Evolutionary conservation across 495 filamentous ascomycete species (phyloP).

Genomic region (Penicillium coffeae): DNA sequence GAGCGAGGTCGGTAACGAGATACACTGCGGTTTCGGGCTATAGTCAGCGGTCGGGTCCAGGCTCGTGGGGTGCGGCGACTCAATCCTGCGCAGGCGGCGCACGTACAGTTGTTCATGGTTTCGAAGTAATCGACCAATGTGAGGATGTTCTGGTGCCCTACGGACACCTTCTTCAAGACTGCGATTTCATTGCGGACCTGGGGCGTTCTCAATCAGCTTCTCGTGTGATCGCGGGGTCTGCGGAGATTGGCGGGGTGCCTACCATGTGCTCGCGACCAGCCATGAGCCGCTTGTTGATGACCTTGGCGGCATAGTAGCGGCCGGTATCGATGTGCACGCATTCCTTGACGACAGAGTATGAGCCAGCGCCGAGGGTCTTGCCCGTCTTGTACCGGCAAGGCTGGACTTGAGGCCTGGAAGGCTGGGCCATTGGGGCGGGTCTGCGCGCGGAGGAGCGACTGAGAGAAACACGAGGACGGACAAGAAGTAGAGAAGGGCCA

Average conservation of each 20-base stretch:
- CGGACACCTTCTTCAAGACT: slow-evolving; percentile 90
- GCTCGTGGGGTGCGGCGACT: not conserved
- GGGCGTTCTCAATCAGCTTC: not conserved
- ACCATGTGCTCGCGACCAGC: slow-evolving; percentile 96
- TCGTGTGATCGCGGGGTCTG: slow-evolving; percentile 1
- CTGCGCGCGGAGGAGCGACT: not conserved
- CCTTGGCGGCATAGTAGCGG: slow-evolving; percentile 97
- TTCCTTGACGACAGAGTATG: slow-evolving; percentile 99
- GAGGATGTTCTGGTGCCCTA: slow-evolving; percentile 97
- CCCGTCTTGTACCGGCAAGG: slow-evolving; percentile 95
- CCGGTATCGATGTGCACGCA: slow-evolving; percentile 98
- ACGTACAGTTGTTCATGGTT: slow-evolving; percentile 92
- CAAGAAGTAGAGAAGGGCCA: too few species aligned
- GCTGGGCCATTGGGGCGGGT: slow-evolving; percentile 41
- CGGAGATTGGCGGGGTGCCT: slow-evolving; percentile 8
- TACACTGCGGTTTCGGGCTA: slow-evolving; percentile 57
- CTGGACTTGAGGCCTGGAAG: slow-evolving; percentile 59
- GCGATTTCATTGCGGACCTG: slow-evolving; percentile 98
- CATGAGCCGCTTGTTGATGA: slow-evolving; percentile 99
- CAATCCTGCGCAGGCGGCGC: not conserved
- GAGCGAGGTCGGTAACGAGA: slow-evolving; percentile 92
- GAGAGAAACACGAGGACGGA: not conserved
- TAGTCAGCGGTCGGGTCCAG: slow-evolving; percentile 2
- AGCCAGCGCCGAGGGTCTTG: slow-evolving; percentile 93
- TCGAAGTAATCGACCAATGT: slow-evolving; percentile 99